These are phyloP conservation scores for Fomitopsis betulina DNA, from an alignment of 1,284 basidiomycete species.

Conservation along the genomic window DNA sequence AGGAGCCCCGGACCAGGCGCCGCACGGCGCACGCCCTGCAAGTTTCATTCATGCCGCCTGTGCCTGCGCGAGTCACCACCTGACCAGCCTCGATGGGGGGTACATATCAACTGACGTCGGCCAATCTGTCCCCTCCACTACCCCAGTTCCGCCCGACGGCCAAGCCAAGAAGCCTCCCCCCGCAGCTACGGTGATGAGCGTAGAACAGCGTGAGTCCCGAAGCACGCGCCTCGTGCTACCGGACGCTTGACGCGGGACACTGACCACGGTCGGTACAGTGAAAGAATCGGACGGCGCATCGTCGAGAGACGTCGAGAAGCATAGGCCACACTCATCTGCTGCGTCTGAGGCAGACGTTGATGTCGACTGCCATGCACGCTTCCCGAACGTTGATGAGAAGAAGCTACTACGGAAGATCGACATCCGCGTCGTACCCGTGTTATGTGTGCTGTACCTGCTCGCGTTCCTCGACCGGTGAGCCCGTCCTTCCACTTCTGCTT, in stretches of 20 bases:
- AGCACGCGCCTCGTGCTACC: not conserved
- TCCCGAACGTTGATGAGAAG: constrained; percentile 10
- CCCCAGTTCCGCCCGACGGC: constrained; percentile 1
- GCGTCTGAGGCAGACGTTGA: not conserved
- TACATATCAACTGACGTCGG: not conserved
- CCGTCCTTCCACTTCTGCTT: not conserved
- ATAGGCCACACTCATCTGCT: not conserved
- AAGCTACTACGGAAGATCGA: constrained; percentile 18
- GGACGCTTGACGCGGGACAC: not conserved
- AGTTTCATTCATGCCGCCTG: not conserved
- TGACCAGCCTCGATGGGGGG: not conserved
- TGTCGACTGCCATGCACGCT: constrained; percentile 6
- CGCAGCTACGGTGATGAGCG: not conserved
- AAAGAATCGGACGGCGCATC: constrained; percentile 1
- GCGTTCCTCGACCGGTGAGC: constrained; percentile 20
- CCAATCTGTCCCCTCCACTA: not conserved
- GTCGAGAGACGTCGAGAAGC: constrained; percentile 3
- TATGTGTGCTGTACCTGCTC: constrained; percentile 15
- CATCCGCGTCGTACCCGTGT: constrained; percentile 14
- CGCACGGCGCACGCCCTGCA: not conserved
- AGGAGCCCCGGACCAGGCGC: too few relatives aligned
- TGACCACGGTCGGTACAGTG: not conserved
- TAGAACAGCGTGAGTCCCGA: constrained; percentile 3
- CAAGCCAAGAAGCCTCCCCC: not conserved
- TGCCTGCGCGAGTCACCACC: not conserved